phyloP scores from a whole-genome alignment of 371 early-diverging fungal genomes.

The Mucor sp. region DNA sequence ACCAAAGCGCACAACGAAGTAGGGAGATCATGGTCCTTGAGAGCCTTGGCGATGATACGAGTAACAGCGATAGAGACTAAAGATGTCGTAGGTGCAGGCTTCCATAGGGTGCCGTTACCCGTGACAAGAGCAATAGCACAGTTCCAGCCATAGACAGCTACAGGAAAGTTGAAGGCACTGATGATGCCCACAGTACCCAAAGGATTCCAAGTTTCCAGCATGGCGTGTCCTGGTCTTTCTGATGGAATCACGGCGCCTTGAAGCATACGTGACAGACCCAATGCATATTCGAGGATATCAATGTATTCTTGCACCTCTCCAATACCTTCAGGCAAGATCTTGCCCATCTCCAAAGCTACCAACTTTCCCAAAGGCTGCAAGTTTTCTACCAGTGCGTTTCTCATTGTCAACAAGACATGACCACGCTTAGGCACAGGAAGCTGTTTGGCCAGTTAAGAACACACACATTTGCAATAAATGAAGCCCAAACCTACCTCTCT shows the following conservation, averaged over 20 bases:
- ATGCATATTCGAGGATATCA: slow-evolving; percentile 93
- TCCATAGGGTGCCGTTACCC: slow-evolving; percentile 95
- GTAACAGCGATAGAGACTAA: slow-evolving; percentile 90
- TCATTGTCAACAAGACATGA: slow-evolving; percentile 92
- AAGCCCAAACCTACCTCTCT: slow-evolving; percentile 47
- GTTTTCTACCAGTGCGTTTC: slow-evolving; percentile 79
- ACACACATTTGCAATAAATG: not conserved
- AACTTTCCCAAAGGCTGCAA: slow-evolving; percentile 82
- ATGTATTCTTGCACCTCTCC: slow-evolving; percentile 99
- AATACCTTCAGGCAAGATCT: slow-evolving; percentile 91
- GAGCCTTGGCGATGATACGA: slow-evolving; percentile 83
- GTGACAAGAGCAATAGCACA: slow-evolving; percentile 88
- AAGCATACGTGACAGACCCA: slow-evolving; percentile 88
- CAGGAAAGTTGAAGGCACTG: slow-evolving; percentile 90
- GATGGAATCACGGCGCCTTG: slow-evolving; percentile 90
- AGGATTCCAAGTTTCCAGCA: slow-evolving; percentile 98
- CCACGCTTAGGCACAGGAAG: slow-evolving; percentile 93
- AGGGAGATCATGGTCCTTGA: slow-evolving; percentile 84
- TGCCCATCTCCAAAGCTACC: slow-evolving; percentile 95
- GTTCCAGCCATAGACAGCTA: slow-evolving; percentile 91
- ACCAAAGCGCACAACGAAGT: slow-evolving; percentile 89
- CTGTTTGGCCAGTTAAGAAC: slow-evolving; percentile 18
- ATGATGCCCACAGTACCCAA: slow-evolving; percentile 94
- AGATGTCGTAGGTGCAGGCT: slow-evolving; percentile 91
- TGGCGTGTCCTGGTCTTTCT: slow-evolving; percentile 93